Evolutionary conservation across 306 rosid genomes (phyloP), one percentile per base, ranked within the genome.

Genomic region (Oxytropis ochrocephala): DNA sequence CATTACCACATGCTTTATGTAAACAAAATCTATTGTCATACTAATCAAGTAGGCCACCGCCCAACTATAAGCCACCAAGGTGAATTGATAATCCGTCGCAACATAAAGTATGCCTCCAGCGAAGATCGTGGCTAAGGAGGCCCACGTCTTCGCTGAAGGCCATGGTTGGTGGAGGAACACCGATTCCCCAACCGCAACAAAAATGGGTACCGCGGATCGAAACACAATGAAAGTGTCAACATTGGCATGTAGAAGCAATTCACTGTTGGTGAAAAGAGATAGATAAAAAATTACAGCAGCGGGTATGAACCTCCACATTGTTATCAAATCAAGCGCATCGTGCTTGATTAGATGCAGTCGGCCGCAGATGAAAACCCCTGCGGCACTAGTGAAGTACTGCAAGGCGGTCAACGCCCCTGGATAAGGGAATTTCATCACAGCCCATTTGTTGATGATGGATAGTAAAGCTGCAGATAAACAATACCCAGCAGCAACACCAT

Each of bases 391-490:
- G 80, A 91, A 86, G 84, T 91, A 88, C 84, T 91, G 96, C 18
- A 88, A 51, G 6, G 97, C 97, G 10, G 96, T 91, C 16, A 91
- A 81, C 0, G 97, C 96, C 0, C 97, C 97, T 0, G 97, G 97
- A 75, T 91, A 91, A 48, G 97, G 97, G 74, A 91, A 91, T 78
- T 88, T 88, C 92, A 88, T 84, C 14, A 91, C 78, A 55, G 97
- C 97, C 97, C 96, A 91, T 88, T 91, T 91, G 82, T 88, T 91
- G 70, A 91, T 91, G 54, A 91, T 88, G 33, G 97, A 91, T 29
- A 91, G 92, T 79, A 91, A 76, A 13, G 97, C 88, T 13, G 97
- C 97, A 36, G 97, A 91, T 46, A 91, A 62, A 77, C 97, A 91
- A 70, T 91, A 91, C 32, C 97, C 97, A 54, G 88, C 89, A 27